Evolutionary conservation across 1,284 basidiomycete species (phyloP).

Genomic region (Microbotryum silenes-acaulis): DNA sequence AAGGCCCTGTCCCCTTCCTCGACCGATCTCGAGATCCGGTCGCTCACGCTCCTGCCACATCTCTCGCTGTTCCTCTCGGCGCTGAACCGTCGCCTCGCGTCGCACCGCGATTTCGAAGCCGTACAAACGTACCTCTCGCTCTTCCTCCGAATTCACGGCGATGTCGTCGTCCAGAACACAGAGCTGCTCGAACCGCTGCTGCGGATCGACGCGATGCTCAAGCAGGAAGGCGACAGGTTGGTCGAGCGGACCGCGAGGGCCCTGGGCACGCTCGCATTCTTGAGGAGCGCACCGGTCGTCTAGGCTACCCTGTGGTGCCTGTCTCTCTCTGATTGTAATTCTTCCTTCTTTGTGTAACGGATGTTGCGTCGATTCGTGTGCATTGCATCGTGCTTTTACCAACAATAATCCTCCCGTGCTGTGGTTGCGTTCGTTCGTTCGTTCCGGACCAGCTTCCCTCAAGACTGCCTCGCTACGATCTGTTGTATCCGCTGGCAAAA

Average conservation of each 20-base stretch:
- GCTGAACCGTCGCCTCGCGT: constrained; percentile 61
- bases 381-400: too few species aligned
- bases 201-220: constrained; percentile 16
- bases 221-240: constrained; percentile 26
- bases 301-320: background rate
- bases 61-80: constrained; percentile 66
- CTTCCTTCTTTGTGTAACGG: too few species aligned
- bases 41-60: constrained; percentile 51
- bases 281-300: constrained; percentile 17
- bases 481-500: too few species aligned
- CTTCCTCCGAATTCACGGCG: constrained; percentile 76
- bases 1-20: constrained; percentile 84
- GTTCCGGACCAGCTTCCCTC: too few species aligned
- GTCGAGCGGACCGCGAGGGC: constrained; percentile 26
- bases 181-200: constrained; percentile 14
- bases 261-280: constrained; percentile 28
- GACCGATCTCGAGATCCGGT: constrained; percentile 82
- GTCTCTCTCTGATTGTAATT: too few species aligned
- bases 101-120: constrained; percentile 87
- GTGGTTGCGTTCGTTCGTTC: too few species aligned
- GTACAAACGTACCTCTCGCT: constrained; percentile 82
- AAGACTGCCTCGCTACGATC: too few species aligned
- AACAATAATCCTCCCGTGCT: too few species aligned
- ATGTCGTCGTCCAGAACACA: constrained; percentile 53
- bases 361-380: too few species aligned